phyloP scores from a whole-genome alignment of 768 basidiomycete genomes.

The Neoboletus brunneissimus region DNA sequence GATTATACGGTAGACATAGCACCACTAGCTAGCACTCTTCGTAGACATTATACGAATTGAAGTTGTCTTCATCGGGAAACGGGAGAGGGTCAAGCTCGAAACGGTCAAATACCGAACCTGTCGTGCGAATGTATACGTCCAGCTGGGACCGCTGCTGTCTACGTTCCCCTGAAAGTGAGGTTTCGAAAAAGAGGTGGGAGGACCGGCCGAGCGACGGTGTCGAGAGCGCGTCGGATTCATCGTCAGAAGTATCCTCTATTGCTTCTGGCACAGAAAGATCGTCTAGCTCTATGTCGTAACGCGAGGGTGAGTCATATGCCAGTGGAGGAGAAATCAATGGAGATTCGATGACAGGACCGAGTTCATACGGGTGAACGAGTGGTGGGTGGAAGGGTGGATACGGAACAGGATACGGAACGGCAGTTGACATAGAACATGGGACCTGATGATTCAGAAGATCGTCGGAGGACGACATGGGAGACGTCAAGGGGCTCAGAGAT shows the following conservation, averaged over 20 bases:
- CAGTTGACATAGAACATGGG: constrained; percentile 46
- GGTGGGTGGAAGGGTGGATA: constrained; percentile 64
- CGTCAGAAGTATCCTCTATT: constrained; percentile 82
- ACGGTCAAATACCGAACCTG: constrained; percentile 56
- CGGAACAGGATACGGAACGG: constrained; percentile 59
- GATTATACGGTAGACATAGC: constrained; percentile 31
- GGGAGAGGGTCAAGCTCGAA: constrained; percentile 73
- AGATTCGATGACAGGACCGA: constrained; percentile 42
- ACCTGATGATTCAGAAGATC: constrained; percentile 58
- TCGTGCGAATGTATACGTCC: constrained; percentile 62
- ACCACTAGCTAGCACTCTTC: constrained; percentile 69
- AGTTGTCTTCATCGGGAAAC: constrained; percentile 52
- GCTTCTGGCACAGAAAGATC: constrained; percentile 73
- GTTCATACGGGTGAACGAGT: constrained; percentile 50
- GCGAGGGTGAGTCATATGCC: constrained; percentile 57
- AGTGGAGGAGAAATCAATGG: constrained; percentile 39
- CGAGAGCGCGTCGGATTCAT: constrained; percentile 71
- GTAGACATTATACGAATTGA: constrained; percentile 51
- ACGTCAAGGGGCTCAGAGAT: constrained; percentile 57
- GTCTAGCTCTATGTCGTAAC: constrained; percentile 58
- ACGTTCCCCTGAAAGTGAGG: constrained; percentile 49
- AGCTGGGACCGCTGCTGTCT: constrained; percentile 47
- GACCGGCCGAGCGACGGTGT: constrained; percentile 63
- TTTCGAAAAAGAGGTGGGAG: constrained; percentile 51
- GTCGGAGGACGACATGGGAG: constrained; percentile 77